Evolutionary conservation across 352 stramenopile species (phyloP), one percentile per base, ranked within the genome.

Genomic region (Phytophthora constricta): DNA sequence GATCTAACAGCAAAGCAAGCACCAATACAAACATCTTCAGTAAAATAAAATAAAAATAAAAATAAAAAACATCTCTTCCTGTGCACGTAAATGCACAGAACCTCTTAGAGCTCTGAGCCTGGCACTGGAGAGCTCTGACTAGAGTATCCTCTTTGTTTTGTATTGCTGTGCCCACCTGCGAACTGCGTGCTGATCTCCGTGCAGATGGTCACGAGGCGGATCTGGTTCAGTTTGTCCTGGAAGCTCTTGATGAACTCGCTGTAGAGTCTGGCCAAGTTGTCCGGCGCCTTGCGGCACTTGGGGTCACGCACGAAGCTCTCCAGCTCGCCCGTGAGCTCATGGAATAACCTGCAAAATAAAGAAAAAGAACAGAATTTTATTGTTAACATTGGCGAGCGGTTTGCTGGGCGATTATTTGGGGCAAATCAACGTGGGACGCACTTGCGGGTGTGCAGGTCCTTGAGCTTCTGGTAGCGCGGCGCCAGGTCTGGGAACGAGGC

Each of bases 191-290:
- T 94, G 58, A 99, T 97, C 49, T 93, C 77, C n/a, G 84, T 88
- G 43, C 95, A 96, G 62, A 99, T 98, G 48, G 84, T 74, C 14
- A 97, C 92, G 37, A 99, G 78, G 22, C 85, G 86, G 58, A 99
- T 95, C 71, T 97, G 90, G 86, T 99, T 99, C 23, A 99, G 76
- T 71, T 98, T 98, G 63, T 92, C 89, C 68, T 99, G 94, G 66
- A 99, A 97, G 28, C 76, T 89, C 56, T 82, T 77, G 49, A 99
- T 89, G 57, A 99, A 98, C 51, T 98, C 85, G 55, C 91, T 87
- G 79, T 98, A 99, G 17, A 99, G 80, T 53, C 74, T 80, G 22
- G 80, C 57, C 14, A 91, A 71, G 56, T 89, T 91, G 13, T 70
- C 64, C 2, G 82, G 77, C 26, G 79, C 70, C 65, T 91, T 91